Percentiles rank a stretch among this genome's conserved stretches.
Evolutionary conservation across 2,329 filamentous ascomycete genomes (phyloP).

Genomic region (Colletotrichum tabaci): DNA sequence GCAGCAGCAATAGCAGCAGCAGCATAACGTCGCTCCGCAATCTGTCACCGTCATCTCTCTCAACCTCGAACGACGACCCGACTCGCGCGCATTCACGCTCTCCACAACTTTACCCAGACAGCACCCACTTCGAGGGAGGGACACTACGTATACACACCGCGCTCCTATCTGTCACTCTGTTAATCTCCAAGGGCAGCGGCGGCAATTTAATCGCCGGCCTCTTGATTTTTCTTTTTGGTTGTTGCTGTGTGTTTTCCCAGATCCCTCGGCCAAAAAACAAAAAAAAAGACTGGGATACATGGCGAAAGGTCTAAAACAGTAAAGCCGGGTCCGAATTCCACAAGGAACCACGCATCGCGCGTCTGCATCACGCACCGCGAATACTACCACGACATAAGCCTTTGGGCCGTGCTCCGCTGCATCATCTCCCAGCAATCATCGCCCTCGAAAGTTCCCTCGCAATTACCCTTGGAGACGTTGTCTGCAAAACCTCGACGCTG

Average conservation of each 20-base stretch:
- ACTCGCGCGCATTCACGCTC: conserved; percentile 32
- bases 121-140: conserved; percentile 12
- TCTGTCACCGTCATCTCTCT: conserved; percentile 15
- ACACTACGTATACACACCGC: background rate
- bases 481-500: conserved; percentile 36
- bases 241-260: background rate
- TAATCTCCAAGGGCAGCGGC: conserved; percentile 26
- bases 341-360: conserved; percentile 9
- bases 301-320: conserved; percentile 16
- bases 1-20: background rate
- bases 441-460: conserved; percentile 23
- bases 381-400: conserved; percentile 32
- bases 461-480: conserved; percentile 25
- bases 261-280: conserved; percentile 20
- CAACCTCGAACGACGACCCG: conserved; percentile 38
- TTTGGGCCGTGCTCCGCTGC: conserved; percentile 26
- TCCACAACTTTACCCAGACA: conserved; percentile 38
- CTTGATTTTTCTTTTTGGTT: background rate
- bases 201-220: background rate
- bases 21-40: background rate
- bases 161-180: background rate
- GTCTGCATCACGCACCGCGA: background rate
- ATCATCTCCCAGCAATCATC: conserved; percentile 34
- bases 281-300: background rate
- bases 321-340: conserved; percentile 15